Base-by-base conservation (phyloP, 2,329 filamentous ascomycete genomes). In the Phialophora tarda region DNA sequence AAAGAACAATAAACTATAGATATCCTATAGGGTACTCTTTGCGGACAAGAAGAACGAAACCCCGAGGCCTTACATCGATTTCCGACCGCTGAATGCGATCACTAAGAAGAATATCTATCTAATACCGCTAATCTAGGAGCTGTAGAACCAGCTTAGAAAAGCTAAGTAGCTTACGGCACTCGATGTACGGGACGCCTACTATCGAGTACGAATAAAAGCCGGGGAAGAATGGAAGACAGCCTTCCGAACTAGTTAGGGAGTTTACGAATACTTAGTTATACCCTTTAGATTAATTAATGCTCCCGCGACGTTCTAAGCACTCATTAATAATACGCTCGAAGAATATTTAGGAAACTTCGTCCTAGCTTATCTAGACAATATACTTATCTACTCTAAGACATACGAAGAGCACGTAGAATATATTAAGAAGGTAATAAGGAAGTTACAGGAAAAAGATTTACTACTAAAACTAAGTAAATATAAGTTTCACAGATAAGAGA, bases 141-240 rank as follows among this genome's bases (percentile, higher is more conserved):
- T 32, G 28, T 55, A 55, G n/a, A 14, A 53, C 23, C n/a, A n/a
- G 12, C 48, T 53, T 12, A 3, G 3, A 2, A 26, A 24, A 23
- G 23, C 23, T 23, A 23, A 26, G 24, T 53, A 53, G 6, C 23
- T 53, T 53, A 53, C 24, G 5, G 24, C 24, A 12, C 48, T 53
- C 23, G 23, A 53, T 12, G 23, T 53, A 4, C 3, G 23, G 24
- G 23, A 68, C 21, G 53, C 58, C 11, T 71, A 65, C 30, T 64
- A 72, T n/a, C n/a, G n/a, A n/a, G n/a, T n/a, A n/a, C n/a, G n/a
- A n/a, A n/a, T n/a, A n/a, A n/a, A n/a, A n/a, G 34, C 69, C 50
- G 65, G 66, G 12, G 66, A 72, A 48, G 62, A 70, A 61, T 70
- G 67, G 68, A 72, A 71, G 38, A 71, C 55, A 24, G 68, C 56